Base-by-base conservation (phyloP, 371 early-diverging fungal species). In the Saksenaea vasiformis region DNA sequence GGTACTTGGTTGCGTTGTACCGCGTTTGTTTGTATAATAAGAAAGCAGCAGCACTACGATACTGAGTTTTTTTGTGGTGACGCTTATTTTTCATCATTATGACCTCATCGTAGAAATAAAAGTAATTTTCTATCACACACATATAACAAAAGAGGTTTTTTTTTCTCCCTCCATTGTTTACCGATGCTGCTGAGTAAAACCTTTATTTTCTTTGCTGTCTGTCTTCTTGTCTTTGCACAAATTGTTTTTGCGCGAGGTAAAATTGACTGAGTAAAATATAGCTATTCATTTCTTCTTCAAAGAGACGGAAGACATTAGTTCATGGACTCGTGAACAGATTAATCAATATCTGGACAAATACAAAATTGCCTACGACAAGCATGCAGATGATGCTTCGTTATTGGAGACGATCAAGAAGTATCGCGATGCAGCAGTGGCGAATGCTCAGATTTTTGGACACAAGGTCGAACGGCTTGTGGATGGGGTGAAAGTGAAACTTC, bases 251-350 rank as follows among this genome's bases (percentile, higher is more conserved):
- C 57, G 9, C 26, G 17, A 37, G 56, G 37, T 35, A 37, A 36
- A 38, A 36, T 19, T 8, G 34, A 57, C n/a, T 8, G 24, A 17
- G 19, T 14, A 57, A 28, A 57, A 19, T 36, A 17, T 10, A 17
- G 8, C 14, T 14, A 39, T 39, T 39, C 11, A 3, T 39, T 39
- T 39, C 11, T 39, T 11, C 11, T 14, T 14, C 39, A 39, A 11
- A 39, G 39, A 5, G 0, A 55, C 39, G n/a, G 56, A 67, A 5
- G 72, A 77, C 47, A 60, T 69, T 31, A 14, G 57, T 3, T 39
- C 66, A 36, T 80, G 80, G 80, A 75, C 75, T 28, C 69, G 54
- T 14, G 76, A 80, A 28, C 66, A 67, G 44, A 17, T 72, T 9
- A 56, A 64, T 4, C 37, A 62, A 0, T 80, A 73, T 56, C 64